Evolutionary conservation across 164 flowering plant genomes (phyloP).

Genomic region (Aristolochia fimbriata): DNA sequence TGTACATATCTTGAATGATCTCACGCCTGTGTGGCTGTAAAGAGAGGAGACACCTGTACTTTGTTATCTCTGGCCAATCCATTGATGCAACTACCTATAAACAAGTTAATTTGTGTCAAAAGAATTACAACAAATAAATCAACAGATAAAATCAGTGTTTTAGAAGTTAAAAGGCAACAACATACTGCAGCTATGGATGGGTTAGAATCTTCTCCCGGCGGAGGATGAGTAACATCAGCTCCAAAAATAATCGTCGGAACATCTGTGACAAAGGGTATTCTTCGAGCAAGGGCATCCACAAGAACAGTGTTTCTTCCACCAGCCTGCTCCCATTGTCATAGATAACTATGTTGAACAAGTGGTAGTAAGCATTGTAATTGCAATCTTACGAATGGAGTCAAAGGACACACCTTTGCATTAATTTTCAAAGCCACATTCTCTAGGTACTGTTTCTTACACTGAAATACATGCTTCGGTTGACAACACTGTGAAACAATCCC

Average conservation of each 20-base stretch:
- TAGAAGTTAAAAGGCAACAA: neutral
- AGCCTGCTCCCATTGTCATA: constrained; percentile 15
- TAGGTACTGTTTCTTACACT: constrained; percentile 7
- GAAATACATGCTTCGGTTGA: constrained; percentile 12
- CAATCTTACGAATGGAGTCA: neutral
- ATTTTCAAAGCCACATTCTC: constrained; percentile 28
- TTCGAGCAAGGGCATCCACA: constrained; percentile 26
- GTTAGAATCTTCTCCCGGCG: constrained; percentile 44
- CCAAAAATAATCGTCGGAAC: constrained; percentile 47
- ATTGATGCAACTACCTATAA: constrained; percentile 29
- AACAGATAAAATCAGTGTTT: neutral
- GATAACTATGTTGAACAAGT: no score
- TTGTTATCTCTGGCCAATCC: constrained; percentile 32
- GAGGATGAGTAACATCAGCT: constrained; percentile 60
- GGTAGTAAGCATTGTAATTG: no score
- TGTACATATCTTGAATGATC: constrained; percentile 64
- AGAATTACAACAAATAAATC: neutral
- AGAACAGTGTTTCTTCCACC: constrained; percentile 46
- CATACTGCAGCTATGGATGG: constrained; percentile 65
- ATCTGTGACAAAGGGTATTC: constrained; percentile 32
- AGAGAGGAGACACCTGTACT: constrained; percentile 20
- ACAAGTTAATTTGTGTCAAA: neutral
- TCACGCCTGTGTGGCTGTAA: constrained; percentile 43
- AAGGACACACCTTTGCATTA: constrained; percentile 44
- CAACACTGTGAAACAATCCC: constrained; percentile 27